Evolutionary conservation across 139 green algal species (phyloP), one percentile per base, ranked within the genome.

Genomic region (Mesotaenium endlicherianum): DNA sequence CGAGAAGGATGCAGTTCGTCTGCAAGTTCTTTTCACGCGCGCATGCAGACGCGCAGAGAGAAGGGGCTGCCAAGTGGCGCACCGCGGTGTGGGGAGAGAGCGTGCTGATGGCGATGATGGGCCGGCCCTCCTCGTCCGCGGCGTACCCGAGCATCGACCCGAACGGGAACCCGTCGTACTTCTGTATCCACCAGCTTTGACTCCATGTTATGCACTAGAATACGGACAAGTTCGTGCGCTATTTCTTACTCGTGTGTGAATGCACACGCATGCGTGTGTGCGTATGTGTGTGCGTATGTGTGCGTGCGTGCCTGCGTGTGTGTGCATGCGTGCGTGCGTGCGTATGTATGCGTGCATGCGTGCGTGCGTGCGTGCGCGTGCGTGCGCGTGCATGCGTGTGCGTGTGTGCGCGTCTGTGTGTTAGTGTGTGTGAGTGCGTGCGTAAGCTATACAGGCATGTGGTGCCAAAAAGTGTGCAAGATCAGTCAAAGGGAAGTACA

Each of bases 101-200:
- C 8, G 78, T 41, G 41, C 69, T 84, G 38, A 85, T 67, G 0
- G 78, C 78, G 26, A 85, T 34, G 39, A 85, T 60, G 34, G 78
- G 78, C 5, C 68, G 40, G n/a, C 78, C 78, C n/a, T 70, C 8
- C 39, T 43, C 20, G 70, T 85, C 78, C 20, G 41, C 38, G 20
- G 78, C 78, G n/a, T 57, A 85, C 36, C 38, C 41, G 3, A 85
- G 68, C 70, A 70, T 85, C 2, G 78, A 85, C 34, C 78, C 78
- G 40, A 85, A 85, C 8, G 78, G 78, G 31, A 57, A 85, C 26
- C 70, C 78, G 1, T 82, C 70, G 50, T 77, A 59, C 30, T 82
- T 82, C 75, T 82, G 75, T n/a, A n/a, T n/a, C n/a, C n/a, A n/a
- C n/a, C n/a, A n/a, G n/a, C n/a, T n/a, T n/a, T n/a, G n/a, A n/a